phyloP scores from a whole-genome alignment of 495 filamentous ascomycete species.

The Penicillium chermesinum region DNA sequence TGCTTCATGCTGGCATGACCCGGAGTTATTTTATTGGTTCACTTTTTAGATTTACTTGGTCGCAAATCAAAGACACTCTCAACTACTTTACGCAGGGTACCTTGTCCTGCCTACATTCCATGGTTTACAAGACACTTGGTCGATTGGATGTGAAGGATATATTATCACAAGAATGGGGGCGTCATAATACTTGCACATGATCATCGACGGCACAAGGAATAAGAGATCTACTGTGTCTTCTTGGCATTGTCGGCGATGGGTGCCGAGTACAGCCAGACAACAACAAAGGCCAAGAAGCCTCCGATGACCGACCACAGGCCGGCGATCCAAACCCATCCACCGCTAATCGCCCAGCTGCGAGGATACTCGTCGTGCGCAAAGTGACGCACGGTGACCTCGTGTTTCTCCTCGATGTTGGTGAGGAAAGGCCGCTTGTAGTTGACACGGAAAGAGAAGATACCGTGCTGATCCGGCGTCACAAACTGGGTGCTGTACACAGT shows the following conservation, averaged over 20 bases:
- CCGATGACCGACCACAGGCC: conserved; percentile 78
- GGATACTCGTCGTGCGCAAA: conserved; percentile 97
- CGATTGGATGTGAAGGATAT: neutral
- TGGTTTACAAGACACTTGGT: conserved; percentile 1
- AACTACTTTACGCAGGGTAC: conserved; percentile 1
- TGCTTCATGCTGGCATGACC: conserved; percentile 28
- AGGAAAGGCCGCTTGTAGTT: conserved; percentile 95
- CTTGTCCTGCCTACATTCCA: neutral
- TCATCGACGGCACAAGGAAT: conserved; percentile 17
- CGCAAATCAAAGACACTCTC: conserved; percentile 7
- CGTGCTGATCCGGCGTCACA: conserved; percentile 88
- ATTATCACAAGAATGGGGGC: conserved; percentile 1
- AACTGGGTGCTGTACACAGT: conserved; percentile 73
- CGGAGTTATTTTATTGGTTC: conserved; percentile 13
- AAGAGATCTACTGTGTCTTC: conserved; percentile 63
- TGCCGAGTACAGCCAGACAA: conserved; percentile 83
- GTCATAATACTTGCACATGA: conserved; percentile 13
- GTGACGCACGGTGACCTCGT: conserved; percentile 87
- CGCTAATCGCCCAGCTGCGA: conserved; percentile 81
- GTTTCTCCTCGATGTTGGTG: conserved; percentile 87
- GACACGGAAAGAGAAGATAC: conserved; percentile 93
- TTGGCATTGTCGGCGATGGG: conserved; percentile 50
- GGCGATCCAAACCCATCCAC: conserved; percentile 92
- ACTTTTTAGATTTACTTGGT: conserved; percentile 4
- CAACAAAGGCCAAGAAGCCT: conserved; percentile 81